phyloP scores from a whole-genome alignment of 257 asterid genomes.

The Solanum sitiens region DNA sequence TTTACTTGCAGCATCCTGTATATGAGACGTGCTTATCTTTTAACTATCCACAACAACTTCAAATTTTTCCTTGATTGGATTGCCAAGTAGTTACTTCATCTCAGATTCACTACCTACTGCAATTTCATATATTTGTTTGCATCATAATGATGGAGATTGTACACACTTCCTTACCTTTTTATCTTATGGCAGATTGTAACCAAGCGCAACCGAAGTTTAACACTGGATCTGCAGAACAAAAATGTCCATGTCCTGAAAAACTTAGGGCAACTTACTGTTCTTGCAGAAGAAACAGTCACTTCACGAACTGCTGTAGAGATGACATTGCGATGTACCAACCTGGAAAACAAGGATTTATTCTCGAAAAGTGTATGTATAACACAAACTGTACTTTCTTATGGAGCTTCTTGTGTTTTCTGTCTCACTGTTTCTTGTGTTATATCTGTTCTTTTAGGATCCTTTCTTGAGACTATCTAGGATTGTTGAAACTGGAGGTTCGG shows the following conservation, averaged over 20 bases:
- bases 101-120: background rate
- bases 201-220: conserved; percentile 32
- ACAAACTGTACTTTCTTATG: background rate
- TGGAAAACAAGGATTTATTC: conserved; percentile 62
- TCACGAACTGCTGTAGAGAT: conserved; percentile 56
- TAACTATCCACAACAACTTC: background rate
- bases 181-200: conserved; percentile 44
- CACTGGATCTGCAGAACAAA: conserved; percentile 38
- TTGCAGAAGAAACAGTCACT: conserved; percentile 61
- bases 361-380: conserved; percentile 52
- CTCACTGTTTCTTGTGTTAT: background rate
- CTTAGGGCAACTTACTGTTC: conserved; percentile 50
- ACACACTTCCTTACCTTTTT: background rate
- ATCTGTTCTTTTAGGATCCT: background rate
- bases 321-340: conserved; percentile 36
- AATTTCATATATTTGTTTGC: background rate
- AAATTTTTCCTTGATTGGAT: background rate
- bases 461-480: conserved; percentile 57
- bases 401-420: background rate
- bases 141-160: background rate
- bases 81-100: background rate
- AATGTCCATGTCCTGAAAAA: conserved; percentile 26
- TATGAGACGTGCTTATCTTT: background rate
- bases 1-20: background rate
- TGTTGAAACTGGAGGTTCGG: conserved; percentile 40